Evolutionary conservation across 441 rosid species (phyloP), one percentile per base, ranked within the genome.

Genomic region (Gossypium gossypioides): DNA sequence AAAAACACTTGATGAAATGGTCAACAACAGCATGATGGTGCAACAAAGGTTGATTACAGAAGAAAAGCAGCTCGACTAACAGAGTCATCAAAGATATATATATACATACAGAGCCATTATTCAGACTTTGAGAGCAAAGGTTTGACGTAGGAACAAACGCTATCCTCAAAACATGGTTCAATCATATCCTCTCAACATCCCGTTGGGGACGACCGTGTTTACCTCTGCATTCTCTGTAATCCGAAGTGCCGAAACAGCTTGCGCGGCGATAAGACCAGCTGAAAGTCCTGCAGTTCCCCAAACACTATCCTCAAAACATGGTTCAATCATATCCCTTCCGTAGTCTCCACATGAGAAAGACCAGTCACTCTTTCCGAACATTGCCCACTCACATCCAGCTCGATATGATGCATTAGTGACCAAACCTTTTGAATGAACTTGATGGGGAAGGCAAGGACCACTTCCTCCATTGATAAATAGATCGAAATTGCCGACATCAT

Each of bases 181-280:
- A 29, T 29, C 34, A 29, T 77, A 86, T 68, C 84, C 76, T 76
- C 89, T 76, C 40, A 90, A 84, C 90, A 90, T 79, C 69, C 93
- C 81, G 25, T 89, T 83, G 70, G 85, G 74, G 68, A 90, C 75
- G 10, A 88, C 76, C 1, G 91, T 27, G 72, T 88, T 85, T 2
- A 76, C 85, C n/a, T 80, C 82, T n/a, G 85, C 75, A 76, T 88
- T 89, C 54, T 95, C 99, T 50, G 87, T 83, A 73, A 92, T 95
- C 79, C 83, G 91, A 19, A 92, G 92, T 1, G 97, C 87, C 0
- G 97, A 91, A 70, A 91, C 96, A 64, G 96, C 99, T 73, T 87
- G 90, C 3, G 97, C 94, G 21, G 97, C 96, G 64, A 90, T 75
- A 48, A 91, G 75, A 66, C 79, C 96, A 40, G 90, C 91, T 0